Percentiles rank a stretch among this genome's conserved stretches.
These are phyloP conservation scores for Dendrostoma leiphaemia DNA, from an alignment of 2,329 filamentous ascomycete genomes.

Conservation along the genomic window DNA sequence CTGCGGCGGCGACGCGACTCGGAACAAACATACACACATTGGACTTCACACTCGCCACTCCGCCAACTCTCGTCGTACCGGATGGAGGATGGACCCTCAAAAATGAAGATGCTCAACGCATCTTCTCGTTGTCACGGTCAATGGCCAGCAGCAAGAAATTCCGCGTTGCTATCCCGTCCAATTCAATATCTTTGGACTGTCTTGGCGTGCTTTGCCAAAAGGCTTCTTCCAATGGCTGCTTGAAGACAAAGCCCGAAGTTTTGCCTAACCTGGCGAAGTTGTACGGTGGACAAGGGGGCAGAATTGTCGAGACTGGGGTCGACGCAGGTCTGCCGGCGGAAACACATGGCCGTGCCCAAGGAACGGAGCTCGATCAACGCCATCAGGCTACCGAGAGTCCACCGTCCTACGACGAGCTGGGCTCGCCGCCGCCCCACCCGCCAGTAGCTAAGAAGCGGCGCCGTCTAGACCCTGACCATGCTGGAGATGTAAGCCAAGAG, in stretches of 20 bases:
- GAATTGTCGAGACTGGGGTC: neutral
- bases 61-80: constrained; percentile 7
- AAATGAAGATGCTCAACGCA: constrained; percentile 4
- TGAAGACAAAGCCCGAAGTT: constrained; percentile 6
- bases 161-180: constrained; percentile 6
- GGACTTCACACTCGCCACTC: neutral
- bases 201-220: constrained; percentile 6
- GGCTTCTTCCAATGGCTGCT: neutral
- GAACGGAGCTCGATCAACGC: neutral
- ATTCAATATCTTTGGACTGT: neutral
- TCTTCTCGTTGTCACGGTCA: neutral
- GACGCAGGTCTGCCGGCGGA: neutral
- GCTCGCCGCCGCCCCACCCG: constrained; percentile 1
- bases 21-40: constrained; percentile 4
- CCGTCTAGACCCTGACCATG: constrained; percentile 2
- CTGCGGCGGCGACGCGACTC: constrained; percentile 2
- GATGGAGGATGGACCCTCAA: constrained; percentile 5
- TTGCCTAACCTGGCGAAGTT: constrained; percentile 7
- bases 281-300: constrained; percentile 14
- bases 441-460: constrained; percentile 9
- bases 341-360: neutral
- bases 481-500: neutral
- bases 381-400: constrained; percentile 1
- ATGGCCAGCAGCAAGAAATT: constrained; percentile 2
- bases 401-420: constrained; percentile 9